Conservation (phyloP, 228 moss, liverwort and hornwort genomes). For the Sphagnum fallax region DNA sequence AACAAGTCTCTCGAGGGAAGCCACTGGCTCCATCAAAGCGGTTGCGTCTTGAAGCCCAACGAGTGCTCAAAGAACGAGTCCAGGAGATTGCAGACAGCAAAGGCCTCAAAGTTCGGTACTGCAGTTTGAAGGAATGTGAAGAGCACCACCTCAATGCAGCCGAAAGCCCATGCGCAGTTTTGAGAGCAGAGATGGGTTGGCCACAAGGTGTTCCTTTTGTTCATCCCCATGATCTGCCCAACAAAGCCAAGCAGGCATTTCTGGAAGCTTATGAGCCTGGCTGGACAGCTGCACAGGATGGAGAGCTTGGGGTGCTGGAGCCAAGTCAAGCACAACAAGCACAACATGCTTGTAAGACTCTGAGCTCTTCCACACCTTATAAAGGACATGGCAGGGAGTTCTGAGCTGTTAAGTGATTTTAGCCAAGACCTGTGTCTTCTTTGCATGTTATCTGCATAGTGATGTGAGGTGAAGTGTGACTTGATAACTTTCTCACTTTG, state of each 20-base stretch:
- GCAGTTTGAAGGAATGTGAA: slow-evolving; percentile 96
- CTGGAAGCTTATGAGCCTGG: slow-evolving; percentile 99
- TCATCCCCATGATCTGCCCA: slow-evolving; percentile 97
- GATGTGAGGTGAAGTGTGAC: no score
- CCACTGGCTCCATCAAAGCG: slow-evolving; percentile 97
- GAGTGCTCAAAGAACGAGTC: slow-evolving; percentile 92
- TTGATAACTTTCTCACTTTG: no score
- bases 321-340: slow-evolving; percentile 71
- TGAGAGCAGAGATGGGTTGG: slow-evolving; percentile 96
- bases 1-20: slow-evolving; percentile 92
- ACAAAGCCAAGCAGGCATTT: slow-evolving; percentile 97
- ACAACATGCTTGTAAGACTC: slow-evolving; percentile 85
- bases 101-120: slow-evolving; percentile 93
- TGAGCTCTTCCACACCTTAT: slow-evolving; percentile 2
- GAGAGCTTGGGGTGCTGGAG: slow-evolving; percentile 76
- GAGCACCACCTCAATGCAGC: slow-evolving; percentile 77
- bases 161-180: slow-evolving; percentile 84
- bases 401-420: neutral
- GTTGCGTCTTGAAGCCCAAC: slow-evolving; percentile 90
- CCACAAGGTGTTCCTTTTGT: slow-evolving; percentile 95
- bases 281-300: slow-evolving; percentile 96
- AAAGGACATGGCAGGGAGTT: neutral
- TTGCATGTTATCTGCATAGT: no score
- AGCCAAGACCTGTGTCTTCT: no score
- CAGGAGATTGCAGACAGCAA: slow-evolving; percentile 98